Evolutionary conservation across 2,329 filamentous ascomycete genomes (phyloP).

Genomic region (Aspergillus brunneoviolaceus): DNA sequence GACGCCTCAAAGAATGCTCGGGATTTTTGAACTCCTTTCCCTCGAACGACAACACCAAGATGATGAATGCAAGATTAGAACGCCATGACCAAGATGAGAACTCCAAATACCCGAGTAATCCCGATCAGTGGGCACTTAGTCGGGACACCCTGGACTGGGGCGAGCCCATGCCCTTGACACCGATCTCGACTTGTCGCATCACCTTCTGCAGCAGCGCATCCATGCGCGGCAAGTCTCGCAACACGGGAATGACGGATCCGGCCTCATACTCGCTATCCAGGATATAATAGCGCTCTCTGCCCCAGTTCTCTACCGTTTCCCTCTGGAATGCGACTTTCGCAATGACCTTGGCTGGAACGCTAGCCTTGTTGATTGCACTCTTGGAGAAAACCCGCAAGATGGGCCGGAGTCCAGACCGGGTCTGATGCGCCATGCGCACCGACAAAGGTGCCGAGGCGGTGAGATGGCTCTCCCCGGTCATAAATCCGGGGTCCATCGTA

Average conservation of each 20-base stretch:
- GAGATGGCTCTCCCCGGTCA: slow-evolving; percentile 28
- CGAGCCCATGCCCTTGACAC: slow-evolving; percentile 29
- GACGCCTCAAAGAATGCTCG: slow-evolving; percentile 1
- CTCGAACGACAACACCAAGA: not conserved
- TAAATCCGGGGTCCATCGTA: slow-evolving; percentile 36
- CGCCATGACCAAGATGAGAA: slow-evolving; percentile 6
- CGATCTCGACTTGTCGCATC: slow-evolving; percentile 32
- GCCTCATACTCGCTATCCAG: slow-evolving; percentile 37
- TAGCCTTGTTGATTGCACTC: slow-evolving; percentile 36
- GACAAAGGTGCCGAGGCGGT: slow-evolving; percentile 28
- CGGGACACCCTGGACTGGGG: slow-evolving; percentile 28
- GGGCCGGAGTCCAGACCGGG: slow-evolving; percentile 34
- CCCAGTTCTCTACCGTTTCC: slow-evolving; percentile 29
- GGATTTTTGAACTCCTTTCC: not conserved
- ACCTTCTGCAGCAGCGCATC: slow-evolving; percentile 29
- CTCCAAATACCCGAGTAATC: not conserved
- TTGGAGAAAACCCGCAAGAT: slow-evolving; percentile 37
- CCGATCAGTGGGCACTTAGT: slow-evolving; percentile 17
- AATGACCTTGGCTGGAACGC: slow-evolving; percentile 37
- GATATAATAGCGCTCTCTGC: slow-evolving; percentile 36
- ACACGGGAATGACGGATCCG: slow-evolving; percentile 32
- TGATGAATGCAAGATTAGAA: slow-evolving; percentile 12
- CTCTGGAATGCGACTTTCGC: slow-evolving; percentile 36
- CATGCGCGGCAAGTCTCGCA: slow-evolving; percentile 31
- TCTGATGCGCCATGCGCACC: slow-evolving; percentile 32